These are phyloP conservation scores for Phytophthora macrochlamydospora DNA, from an alignment of 352 stramenopile genomes.

Conservation along the genomic window DNA sequence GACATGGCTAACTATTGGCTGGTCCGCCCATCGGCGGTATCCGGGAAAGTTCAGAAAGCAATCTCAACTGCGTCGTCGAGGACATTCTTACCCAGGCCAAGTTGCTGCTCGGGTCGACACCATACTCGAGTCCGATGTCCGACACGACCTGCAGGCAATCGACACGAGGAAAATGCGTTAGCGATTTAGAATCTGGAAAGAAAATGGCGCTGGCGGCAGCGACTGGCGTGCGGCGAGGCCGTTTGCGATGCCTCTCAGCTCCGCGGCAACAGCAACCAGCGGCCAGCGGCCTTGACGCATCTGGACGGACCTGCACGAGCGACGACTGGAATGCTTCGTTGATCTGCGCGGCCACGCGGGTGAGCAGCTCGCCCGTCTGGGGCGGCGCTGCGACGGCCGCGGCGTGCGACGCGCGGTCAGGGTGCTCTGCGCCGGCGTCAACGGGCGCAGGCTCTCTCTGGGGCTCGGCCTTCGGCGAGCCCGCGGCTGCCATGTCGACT, in stretches of 20 bases:
- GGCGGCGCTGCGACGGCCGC: conserved; percentile 3
- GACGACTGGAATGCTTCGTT: conserved; percentile 46
- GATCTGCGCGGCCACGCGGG: conserved; percentile 38
- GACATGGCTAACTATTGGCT: conserved; percentile 41
- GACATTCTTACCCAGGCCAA: conserved; percentile 33
- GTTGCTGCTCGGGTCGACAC: conserved; percentile 32
- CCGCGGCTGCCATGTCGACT: conserved; percentile 35
- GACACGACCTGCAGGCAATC: conserved; percentile 36
- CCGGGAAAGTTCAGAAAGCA: conserved; percentile 26
- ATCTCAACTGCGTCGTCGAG: background rate
- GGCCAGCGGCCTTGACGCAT: background rate
- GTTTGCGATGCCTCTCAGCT: background rate
- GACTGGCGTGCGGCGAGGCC: background rate
- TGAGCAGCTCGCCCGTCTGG: conserved; percentile 33
- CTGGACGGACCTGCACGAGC: conserved; percentile 33
- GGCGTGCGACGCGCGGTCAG: conserved; percentile 17
- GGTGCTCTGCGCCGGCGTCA: conserved; percentile 19
- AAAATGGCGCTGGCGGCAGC: background rate
- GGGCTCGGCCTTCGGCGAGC: conserved; percentile 28
- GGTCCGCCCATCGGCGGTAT: conserved; percentile 33
- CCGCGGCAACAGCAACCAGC: background rate
- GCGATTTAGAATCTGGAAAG: conserved; percentile 27
- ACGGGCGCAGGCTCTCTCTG: conserved; percentile 33
- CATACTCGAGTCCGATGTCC: conserved; percentile 43
- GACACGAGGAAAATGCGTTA: background rate